Evolutionary conservation across 768 basidiomycete genomes (phyloP).

Genomic region (Termitomyces sp.): DNA sequence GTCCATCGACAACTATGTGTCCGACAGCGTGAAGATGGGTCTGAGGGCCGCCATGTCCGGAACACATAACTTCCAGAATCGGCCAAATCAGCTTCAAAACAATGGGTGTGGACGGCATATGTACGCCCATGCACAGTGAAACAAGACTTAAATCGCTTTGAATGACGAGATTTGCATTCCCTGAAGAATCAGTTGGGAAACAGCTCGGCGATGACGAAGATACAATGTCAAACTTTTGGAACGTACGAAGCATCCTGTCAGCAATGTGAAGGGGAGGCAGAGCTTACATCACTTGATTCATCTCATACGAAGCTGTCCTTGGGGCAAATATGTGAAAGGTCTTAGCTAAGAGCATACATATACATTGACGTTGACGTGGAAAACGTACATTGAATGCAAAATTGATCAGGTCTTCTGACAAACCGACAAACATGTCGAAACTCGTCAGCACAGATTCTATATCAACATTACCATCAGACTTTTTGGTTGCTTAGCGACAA

Average conservation of each 20-base stretch:
- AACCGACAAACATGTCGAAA: no score
- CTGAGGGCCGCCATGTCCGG: slow-evolving; percentile 52
- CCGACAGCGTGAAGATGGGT: slow-evolving; percentile 45
- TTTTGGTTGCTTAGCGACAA: no score
- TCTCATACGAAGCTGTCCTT: slow-evolving; percentile 61
- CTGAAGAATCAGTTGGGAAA: slow-evolving; percentile 21
- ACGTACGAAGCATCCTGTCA: slow-evolving; percentile 60
- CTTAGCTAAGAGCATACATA: background rate
- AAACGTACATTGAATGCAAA: slow-evolving; percentile 60
- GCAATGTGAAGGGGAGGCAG: slow-evolving; percentile 58
- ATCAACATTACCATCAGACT: no score
- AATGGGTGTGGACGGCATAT: background rate
- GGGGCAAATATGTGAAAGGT: background rate
- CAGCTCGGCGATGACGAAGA: background rate
- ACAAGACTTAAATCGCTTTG: slow-evolving; percentile 44
- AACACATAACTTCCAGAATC: slow-evolving; percentile 63
- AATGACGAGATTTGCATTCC: slow-evolving; percentile 61
- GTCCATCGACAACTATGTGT: slow-evolving; percentile 39
- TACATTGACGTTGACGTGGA: background rate
- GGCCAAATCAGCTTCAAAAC: slow-evolving; percentile 15
- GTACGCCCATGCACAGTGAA: slow-evolving; percentile 27
- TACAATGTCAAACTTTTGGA: background rate
- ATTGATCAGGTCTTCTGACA: slow-evolving; percentile 24
- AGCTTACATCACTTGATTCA: slow-evolving; percentile 63
- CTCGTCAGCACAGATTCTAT: no score